Conservation (phyloP, 441 rosid species). For the Adansonia madagascariensis region DNA sequence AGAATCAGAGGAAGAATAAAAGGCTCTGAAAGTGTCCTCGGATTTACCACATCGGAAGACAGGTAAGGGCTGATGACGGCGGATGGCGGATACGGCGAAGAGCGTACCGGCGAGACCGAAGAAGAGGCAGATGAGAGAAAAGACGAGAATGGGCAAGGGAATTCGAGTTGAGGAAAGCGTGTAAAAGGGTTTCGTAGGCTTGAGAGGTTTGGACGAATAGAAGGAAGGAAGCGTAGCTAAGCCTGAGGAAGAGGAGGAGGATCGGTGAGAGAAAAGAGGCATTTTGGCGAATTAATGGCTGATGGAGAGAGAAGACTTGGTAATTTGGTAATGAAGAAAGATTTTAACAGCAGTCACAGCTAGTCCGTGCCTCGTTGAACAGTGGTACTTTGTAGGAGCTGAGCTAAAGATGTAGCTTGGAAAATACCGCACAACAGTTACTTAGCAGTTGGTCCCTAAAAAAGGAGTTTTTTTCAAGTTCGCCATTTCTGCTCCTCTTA, state of each 20-base stretch:
- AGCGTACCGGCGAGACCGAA: slow-evolving; percentile 60
- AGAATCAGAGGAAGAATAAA: slow-evolving; percentile 40
- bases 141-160: slow-evolving; percentile 43
- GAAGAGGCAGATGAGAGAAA: slow-evolving; percentile 52
- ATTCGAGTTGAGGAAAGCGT: slow-evolving; percentile 32
- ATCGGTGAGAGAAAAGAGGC: slow-evolving; percentile 59
- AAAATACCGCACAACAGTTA: background rate
- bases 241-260: slow-evolving; percentile 11
- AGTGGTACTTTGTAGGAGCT: background rate
- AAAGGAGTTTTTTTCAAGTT: background rate
- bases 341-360: background rate
- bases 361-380: background rate
- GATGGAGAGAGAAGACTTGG: slow-evolving; percentile 27
- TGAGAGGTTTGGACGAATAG: slow-evolving; percentile 53
- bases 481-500: background rate
- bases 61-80: slow-evolving; percentile 41
- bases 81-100: slow-evolving; percentile 53
- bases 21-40: slow-evolving; percentile 46
- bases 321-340: background rate
- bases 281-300: slow-evolving; percentile 36
- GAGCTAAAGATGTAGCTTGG: background rate
- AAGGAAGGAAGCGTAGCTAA: slow-evolving; percentile 32
- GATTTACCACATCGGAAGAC: slow-evolving; percentile 63
- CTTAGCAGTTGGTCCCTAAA: background rate
- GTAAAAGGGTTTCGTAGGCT: slow-evolving; percentile 42